Evolutionary conservation across 169 alveolate genomes (phyloP).

Genomic region (Besnoitia besnoiti): DNA sequence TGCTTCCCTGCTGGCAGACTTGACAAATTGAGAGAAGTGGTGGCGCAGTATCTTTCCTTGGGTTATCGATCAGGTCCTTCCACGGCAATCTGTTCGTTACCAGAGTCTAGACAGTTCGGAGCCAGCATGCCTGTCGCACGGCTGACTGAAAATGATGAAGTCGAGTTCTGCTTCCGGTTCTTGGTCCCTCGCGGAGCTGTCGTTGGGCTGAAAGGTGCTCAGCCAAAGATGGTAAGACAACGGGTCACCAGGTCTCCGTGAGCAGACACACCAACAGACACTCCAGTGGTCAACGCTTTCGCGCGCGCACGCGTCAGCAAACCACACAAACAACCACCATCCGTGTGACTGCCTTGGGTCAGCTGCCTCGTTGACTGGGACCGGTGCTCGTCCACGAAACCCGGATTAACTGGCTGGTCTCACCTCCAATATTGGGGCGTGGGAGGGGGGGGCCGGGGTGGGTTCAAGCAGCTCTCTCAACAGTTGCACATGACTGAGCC

Average conservation of each 20-base stretch:
- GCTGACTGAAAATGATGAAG: background rate
- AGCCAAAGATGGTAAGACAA: background rate
- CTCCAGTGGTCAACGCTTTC: background rate
- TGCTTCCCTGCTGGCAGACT: too few species aligned
- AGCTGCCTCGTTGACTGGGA: background rate
- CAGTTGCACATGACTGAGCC: too few species aligned
- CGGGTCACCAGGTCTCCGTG: background rate
- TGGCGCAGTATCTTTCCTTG: too few species aligned
- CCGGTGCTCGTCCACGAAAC: background rate
- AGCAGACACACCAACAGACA: background rate
- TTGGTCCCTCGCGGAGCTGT: slow-evolving; percentile 20
- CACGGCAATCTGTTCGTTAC: background rate
- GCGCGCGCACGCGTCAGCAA: background rate
- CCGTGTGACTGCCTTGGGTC: background rate
- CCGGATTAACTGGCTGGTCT: background rate
- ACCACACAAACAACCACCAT: background rate
- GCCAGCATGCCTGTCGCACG: background rate
- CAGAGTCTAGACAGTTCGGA: background rate
- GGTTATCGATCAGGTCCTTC: too few species aligned
- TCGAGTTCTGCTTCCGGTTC: slow-evolving; percentile 35
- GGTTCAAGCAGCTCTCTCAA: too few species aligned
- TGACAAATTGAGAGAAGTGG: too few species aligned
- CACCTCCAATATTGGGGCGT: too few species aligned
- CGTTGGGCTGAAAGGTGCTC: slow-evolving; percentile 9
- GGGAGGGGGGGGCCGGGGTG: too few species aligned